These are phyloP conservation scores for Neurospora pannonica DNA, from an alignment of 495 filamentous ascomycete genomes.

Conservation along the genomic window DNA sequence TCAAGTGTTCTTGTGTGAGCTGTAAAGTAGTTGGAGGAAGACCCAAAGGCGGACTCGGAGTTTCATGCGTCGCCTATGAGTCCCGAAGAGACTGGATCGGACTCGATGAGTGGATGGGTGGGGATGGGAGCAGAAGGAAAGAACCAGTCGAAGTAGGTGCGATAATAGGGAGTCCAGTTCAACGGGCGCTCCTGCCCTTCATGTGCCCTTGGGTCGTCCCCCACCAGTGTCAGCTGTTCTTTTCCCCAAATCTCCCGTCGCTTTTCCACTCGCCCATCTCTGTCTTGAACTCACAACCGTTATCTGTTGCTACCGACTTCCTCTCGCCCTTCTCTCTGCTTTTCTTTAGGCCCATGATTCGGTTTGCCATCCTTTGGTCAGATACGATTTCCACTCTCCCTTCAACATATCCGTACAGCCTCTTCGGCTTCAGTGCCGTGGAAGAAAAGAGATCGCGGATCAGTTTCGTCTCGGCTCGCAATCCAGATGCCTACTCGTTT, in stretches of 20 bases:
- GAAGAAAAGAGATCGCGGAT: background rate
- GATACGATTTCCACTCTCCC: background rate
- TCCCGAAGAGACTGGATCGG: background rate
- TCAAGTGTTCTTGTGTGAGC: background rate
- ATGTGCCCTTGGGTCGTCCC: background rate
- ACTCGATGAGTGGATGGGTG: background rate
- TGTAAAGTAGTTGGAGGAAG: background rate
- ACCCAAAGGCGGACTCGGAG: background rate
- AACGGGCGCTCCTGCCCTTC: background rate
- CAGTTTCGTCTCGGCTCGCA: background rate
- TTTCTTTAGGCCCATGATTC: background rate
- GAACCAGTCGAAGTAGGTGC: background rate
- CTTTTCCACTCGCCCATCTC: background rate
- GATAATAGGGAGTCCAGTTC: background rate
- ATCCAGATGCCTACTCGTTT: background rate
- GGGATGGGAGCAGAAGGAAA: background rate
- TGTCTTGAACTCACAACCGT: background rate
- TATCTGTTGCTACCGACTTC: background rate
- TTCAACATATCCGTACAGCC: background rate
- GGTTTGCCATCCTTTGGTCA: background rate
- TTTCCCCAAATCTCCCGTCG: background rate
- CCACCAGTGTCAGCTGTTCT: background rate
- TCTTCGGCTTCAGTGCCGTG: background rate
- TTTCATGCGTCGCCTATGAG: background rate
- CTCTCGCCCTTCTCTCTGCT: background rate